Conservation (phyloP, 2,329 filamentous ascomycete species). For the Ceratocystis cacaofunesta region DNA sequence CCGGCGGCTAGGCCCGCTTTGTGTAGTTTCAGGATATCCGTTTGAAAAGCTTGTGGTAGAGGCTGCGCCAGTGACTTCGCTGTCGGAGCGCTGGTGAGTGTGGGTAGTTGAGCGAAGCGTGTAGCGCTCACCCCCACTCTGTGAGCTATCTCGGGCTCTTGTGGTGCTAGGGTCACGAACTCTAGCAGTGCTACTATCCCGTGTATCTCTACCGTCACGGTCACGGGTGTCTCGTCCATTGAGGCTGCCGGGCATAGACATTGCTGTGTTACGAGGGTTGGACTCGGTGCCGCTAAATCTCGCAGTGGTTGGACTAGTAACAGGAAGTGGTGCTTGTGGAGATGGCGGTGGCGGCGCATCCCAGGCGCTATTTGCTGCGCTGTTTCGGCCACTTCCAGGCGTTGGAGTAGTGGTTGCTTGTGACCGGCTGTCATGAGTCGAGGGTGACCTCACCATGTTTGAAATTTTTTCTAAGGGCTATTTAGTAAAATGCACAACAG, state of each 20-base stretch:
- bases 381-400: conserved; percentile 27
- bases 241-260: conserved; percentile 26
- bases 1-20: conserved; percentile 53
- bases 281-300: conserved; percentile 38
- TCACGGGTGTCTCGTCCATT: conserved; percentile 20
- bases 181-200: conserved; percentile 2
- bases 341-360: conserved; percentile 29
- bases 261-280: conserved; percentile 24
- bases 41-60: conserved; percentile 73
- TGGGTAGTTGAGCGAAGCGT: conserved; percentile 40
- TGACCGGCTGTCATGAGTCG: conserved; percentile 47
- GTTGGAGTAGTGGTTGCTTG: conserved; percentile 41
- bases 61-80: conserved; percentile 55
- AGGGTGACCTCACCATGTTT: conserved; percentile 74
- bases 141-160: conserved; percentile 36
- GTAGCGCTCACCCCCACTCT: conserved; percentile 29
- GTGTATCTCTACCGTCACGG: conserved; percentile 9
- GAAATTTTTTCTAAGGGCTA: conserved; percentile 68
- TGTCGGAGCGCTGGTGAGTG: conserved; percentile 51
- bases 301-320: conserved; percentile 26
- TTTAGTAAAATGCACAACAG: conserved; percentile 19
- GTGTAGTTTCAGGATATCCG: conserved; percentile 64
- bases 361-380: conserved; percentile 35
- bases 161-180: conserved; percentile 4
- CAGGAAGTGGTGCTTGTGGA: not conserved